These are phyloP conservation scores for Pythium brassicae DNA, from an alignment of 352 stramenopile genomes.

Conservation along the genomic window DNA sequence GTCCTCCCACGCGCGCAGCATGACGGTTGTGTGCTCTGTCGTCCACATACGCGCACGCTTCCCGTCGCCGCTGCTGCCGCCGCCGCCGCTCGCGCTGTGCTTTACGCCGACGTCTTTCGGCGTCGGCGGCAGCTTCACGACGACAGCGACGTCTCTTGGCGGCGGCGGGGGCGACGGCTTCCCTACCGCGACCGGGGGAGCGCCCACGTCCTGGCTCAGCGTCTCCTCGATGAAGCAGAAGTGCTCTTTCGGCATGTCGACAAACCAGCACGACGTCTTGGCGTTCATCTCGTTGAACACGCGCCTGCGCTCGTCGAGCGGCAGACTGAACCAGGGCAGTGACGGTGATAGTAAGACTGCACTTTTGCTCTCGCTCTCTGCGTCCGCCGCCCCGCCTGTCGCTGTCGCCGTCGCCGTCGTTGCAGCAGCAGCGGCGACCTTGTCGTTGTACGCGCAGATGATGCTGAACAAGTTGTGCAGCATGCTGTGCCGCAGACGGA, in stretches of 20 bases:
- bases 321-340: background rate
- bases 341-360: too few relatives aligned
- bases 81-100: too few relatives aligned
- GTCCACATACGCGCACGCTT: background rate
- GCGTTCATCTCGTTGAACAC: background rate
- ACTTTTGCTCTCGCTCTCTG: background rate
- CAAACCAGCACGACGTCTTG: constrained; percentile 2
- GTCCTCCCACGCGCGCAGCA: constrained; percentile 1
- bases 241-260: background rate
- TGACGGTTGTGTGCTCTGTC: background rate
- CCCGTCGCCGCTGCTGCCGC: background rate
- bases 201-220: background rate
- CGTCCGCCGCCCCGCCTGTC: background rate
- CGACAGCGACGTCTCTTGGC: too few relatives aligned
- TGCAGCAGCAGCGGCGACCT: too few relatives aligned
- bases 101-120: background rate
- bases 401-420: too few relatives aligned
- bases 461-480: constrained; percentile 1
- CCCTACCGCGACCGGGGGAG: background rate
- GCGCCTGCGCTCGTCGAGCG: background rate
- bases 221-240: background rate
- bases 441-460: background rate
- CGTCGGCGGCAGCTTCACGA: background rate
- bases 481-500: background rate
- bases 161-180: too few relatives aligned